A percentile compares a stretch with the other conserved stretches of the same genome.
Conservation (phyloP, 345 rosid genomes). For the Mercurialis annua region DNA sequence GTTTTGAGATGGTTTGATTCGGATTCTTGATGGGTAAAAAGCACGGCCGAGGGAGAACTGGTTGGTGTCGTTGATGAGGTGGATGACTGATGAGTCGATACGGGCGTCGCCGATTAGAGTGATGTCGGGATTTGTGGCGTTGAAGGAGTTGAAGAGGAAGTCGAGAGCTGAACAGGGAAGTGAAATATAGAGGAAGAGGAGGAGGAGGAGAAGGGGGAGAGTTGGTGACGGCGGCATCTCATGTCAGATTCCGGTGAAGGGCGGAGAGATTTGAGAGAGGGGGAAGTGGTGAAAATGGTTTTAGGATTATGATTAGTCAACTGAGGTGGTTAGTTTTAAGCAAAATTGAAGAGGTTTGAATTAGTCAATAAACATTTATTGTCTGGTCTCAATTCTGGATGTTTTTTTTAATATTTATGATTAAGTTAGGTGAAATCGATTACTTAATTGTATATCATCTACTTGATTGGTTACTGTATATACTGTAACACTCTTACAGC, state of each 20-base stretch:
- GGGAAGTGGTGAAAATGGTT: too few species aligned
- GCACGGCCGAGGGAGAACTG: slow-evolving; percentile 55
- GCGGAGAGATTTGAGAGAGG: background rate
- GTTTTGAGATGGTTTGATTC: slow-evolving; percentile 43
- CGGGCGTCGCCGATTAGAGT: slow-evolving; percentile 57
- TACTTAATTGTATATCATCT: too few species aligned
- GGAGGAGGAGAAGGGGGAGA: slow-evolving; percentile 8
- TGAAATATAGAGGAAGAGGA: slow-evolving; percentile 3
- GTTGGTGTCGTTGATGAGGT: slow-evolving; percentile 59
- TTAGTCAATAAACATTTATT: too few species aligned
- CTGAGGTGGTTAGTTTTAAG: too few species aligned
- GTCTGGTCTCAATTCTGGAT: too few species aligned
- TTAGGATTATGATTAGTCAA: background rate
- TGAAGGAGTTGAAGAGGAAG: slow-evolving; percentile 68
- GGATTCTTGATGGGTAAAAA: slow-evolving; percentile 52
- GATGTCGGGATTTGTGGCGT: slow-evolving; percentile 33
- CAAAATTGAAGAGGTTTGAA: too few species aligned
- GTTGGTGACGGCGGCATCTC: slow-evolving; percentile 17
- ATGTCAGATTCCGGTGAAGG: background rate
- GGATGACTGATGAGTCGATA: slow-evolving; percentile 53
- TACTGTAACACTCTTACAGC: too few species aligned
- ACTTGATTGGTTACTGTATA: too few species aligned
- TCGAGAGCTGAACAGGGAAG: slow-evolving; percentile 27
- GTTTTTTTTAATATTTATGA: too few species aligned
- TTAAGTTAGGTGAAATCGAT: too few species aligned